Percentiles rank a stretch among this genome's conserved stretches.
Evolutionary conservation across 2,329 filamentous ascomycete genomes (phyloP).

Genomic region (Phoma sp.): DNA sequence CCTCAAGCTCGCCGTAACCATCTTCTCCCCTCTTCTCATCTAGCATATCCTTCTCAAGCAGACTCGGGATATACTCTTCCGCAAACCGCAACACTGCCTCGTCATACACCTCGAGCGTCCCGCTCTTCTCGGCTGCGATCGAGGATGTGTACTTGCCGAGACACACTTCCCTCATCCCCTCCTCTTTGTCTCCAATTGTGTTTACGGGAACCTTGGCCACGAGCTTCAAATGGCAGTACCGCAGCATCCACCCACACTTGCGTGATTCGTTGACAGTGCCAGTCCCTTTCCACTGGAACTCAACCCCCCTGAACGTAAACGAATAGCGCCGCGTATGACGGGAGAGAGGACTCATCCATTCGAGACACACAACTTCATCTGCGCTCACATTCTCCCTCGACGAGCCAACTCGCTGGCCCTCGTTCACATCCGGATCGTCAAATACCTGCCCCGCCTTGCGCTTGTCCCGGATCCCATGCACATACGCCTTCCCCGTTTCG

Average conservation of each 20-base stretch:
- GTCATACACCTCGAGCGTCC: constrained; percentile 39
- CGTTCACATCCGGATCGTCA: neutral
- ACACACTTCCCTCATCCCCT: constrained; percentile 25
- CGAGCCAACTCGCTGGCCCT: neutral
- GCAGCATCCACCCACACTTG: constrained; percentile 29
- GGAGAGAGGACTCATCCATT: neutral
- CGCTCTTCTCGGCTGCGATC: constrained; percentile 35
- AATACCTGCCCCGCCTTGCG: constrained; percentile 18
- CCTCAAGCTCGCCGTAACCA: neutral
- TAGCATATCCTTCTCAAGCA: neutral
- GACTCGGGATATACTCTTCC: constrained; percentile 16
- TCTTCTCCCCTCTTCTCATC: neutral
- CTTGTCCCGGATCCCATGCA: constrained; percentile 26
- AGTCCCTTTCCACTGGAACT: constrained; percentile 48
- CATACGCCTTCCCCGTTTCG: constrained; percentile 41
- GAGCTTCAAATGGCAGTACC: constrained; percentile 44
- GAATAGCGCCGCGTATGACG: constrained; percentile 37
- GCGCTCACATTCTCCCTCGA: neutral
- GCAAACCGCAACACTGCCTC: constrained; percentile 25
- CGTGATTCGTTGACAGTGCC: constrained; percentile 33
- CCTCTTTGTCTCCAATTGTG: neutral
- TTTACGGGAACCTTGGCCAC: constrained; percentile 27
- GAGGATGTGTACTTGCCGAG: constrained; percentile 40
- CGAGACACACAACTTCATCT: neutral
- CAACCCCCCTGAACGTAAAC: constrained; percentile 35